Percentiles rank a stretch among this genome's conserved stretches.
These are phyloP conservation scores for Hyphopichia buzzinii DNA, from an alignment of 1,139 yeast species.

Conservation along the genomic window DNA sequence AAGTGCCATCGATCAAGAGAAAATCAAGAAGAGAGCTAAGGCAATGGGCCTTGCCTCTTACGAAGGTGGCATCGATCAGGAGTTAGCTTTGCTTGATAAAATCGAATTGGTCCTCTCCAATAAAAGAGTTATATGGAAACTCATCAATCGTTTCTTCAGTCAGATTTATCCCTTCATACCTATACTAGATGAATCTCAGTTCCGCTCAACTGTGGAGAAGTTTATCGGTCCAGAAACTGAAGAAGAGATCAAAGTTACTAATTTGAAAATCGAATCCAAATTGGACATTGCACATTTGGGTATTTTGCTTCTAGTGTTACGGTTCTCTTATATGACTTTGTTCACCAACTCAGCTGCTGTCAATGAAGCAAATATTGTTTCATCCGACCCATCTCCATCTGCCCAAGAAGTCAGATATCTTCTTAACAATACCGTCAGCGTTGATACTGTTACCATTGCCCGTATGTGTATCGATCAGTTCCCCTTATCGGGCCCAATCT, in stretches of 20 bases:
- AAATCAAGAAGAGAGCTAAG: conserved; percentile 21
- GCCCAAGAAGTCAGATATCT: conserved; percentile 17
- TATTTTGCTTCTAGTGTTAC: conserved; percentile 22
- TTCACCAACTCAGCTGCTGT: conserved; percentile 29
- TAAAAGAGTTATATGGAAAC: conserved; percentile 43
- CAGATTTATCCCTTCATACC: conserved; percentile 48
- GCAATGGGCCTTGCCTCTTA: conserved; percentile 28
- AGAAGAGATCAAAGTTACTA: conserved; percentile 15
- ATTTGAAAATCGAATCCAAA: conserved; percentile 22
- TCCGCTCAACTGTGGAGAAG: conserved; percentile 13
- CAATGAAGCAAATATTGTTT: conserved; percentile 24
- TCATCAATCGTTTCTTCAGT: conserved; percentile 43
- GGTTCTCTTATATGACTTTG: conserved; percentile 29
- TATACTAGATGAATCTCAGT: conserved; percentile 40
- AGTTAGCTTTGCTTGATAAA: conserved; percentile 25
- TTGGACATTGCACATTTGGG: conserved; percentile 35
- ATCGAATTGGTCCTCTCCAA: conserved; percentile 44
- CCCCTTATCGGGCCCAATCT: conserved; percentile 33
- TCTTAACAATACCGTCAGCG: conserved; percentile 27
- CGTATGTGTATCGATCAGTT: conserved; percentile 37
- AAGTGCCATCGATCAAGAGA: conserved; percentile 7
- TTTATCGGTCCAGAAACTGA: conserved; percentile 21
- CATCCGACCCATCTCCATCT: conserved; percentile 16
- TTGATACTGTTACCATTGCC: conserved; percentile 33
- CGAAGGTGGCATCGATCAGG: conserved; percentile 31